Conservation (phyloP, 768 basidiomycete species). For the Lactarius hengduanensis region DNA sequence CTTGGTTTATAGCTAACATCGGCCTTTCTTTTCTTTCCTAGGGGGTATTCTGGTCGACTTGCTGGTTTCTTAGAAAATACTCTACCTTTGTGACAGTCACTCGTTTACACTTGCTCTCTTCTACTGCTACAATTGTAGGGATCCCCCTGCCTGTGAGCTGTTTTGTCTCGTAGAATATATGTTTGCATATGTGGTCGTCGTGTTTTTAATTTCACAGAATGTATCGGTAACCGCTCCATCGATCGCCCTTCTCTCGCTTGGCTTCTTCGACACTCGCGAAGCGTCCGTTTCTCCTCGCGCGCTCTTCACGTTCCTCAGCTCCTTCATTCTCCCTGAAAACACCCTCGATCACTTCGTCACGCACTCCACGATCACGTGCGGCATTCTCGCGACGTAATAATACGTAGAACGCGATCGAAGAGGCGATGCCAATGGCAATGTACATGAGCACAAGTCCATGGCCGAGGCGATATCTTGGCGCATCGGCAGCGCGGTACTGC, state of each 20-base stretch:
- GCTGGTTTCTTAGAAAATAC: slow-evolving; percentile 14
- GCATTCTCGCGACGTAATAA: slow-evolving; percentile 59
- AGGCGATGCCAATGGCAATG: slow-evolving; percentile 60
- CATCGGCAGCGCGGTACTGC: slow-evolving; percentile 62
- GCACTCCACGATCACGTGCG: slow-evolving; percentile 63
- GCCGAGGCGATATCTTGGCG: slow-evolving; percentile 64
- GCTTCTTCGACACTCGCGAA: slow-evolving; percentile 61
- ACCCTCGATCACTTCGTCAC: slow-evolving; percentile 65
- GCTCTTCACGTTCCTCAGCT: slow-evolving; percentile 6
- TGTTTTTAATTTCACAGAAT: slow-evolving; percentile 41
- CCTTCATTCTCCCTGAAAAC: slow-evolving; percentile 38
- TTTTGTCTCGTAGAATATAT: slow-evolving; percentile 22
- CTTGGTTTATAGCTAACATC: slow-evolving; percentile 21
- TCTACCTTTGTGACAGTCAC: slow-evolving; percentile 15
- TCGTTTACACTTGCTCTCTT: slow-evolving; percentile 8
- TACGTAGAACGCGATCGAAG: slow-evolving; percentile 42
- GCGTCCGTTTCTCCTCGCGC: slow-evolving; percentile 52
- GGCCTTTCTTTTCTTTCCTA: neutral
- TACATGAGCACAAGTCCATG: slow-evolving; percentile 71
- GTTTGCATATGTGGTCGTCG: slow-evolving; percentile 15
- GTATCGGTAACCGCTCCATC: slow-evolving; percentile 77
- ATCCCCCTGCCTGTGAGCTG: slow-evolving; percentile 9
- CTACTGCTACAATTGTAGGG: slow-evolving; percentile 12
- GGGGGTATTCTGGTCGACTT: neutral
- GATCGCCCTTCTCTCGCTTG: slow-evolving; percentile 67